Base-by-base conservation (phyloP, 768 basidiomycete genomes). In the Amanita phalloides region DNA sequence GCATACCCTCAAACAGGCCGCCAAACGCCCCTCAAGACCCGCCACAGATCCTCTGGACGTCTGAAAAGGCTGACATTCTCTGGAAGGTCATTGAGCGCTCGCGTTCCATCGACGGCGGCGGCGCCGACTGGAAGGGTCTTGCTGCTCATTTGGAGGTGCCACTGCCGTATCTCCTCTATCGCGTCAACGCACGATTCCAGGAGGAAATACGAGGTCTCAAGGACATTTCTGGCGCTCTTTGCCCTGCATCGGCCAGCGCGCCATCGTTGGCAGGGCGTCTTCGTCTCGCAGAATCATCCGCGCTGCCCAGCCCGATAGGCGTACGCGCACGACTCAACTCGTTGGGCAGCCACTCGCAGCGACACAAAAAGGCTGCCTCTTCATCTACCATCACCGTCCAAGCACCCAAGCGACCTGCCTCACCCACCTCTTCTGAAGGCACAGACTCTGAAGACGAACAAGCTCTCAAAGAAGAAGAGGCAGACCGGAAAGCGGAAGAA, bases 61-160 rank as follows among this genome's bases (percentile, higher is more conserved):
- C 77, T 6, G 86, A 90, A 53, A 92, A 91, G 64, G 90, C 90
- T 42, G 83, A 84, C 55, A 78, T 88, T 5, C 70, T 92, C 6
- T 92, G 90, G 90, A 87, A 89, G 64, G 85, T 87, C 41, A 90
- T 92, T 55, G 83, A 88, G 49, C 76, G 79, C 58, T 87, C 86
- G 32, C 76, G 87, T 50, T 76, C 81, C 4, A 78, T 76, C 26
- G 86, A 89, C 55, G 82, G 80, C 49, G 77, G 79, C 14, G 85
- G 79, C 37, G 80, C 86, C 35, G 89, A 92, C 65, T 92, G 90
- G 90, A 90, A 87, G 65, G 86, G 79, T 30, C 76, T 92, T 10
- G 86, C 90, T 3, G 73, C 78, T 23, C 88, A 87, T 60, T 75
- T 92, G 3, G 74, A 84, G 56, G 87, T 90, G 0, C 90, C 90